A percentile compares a stretch with the other conserved stretches of the same genome.
Conservation (phyloP, 257 asterid genomes). For the Solanum lycopersicoides region DNA sequence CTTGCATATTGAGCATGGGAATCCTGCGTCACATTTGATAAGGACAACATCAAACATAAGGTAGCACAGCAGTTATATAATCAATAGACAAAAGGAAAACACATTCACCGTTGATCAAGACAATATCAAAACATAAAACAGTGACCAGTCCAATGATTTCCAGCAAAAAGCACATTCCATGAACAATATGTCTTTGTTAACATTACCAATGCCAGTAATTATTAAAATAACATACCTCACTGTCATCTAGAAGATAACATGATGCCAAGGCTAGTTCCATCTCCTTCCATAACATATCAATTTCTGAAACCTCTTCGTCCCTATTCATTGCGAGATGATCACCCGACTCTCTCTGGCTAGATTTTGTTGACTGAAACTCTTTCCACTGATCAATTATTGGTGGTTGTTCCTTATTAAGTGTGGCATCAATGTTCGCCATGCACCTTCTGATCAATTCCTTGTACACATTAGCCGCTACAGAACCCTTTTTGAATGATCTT, state of each 20-base stretch:
- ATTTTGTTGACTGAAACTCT: conserved; percentile 45
- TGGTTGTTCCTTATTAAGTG: conserved; percentile 59
- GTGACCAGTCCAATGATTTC: not conserved
- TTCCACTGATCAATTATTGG: conserved; percentile 84
- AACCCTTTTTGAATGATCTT: conserved; percentile 62
- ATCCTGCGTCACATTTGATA: conserved; percentile 25
- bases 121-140: not conserved
- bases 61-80: not conserved
- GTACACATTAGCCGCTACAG: conserved; percentile 68
- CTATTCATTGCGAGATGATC: conserved; percentile 17
- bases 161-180: not conserved
- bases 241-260: conserved; percentile 62
- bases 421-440: conserved; percentile 78
- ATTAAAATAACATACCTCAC: conserved; percentile 37
- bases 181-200: not conserved
- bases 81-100: not conserved
- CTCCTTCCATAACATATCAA: conserved; percentile 89
- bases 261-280: conserved; percentile 94
- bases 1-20: conserved; percentile 15
- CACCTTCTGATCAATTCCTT: conserved; percentile 74
- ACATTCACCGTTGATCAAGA: not conserved
- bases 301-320: conserved; percentile 69
- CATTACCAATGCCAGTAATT: not conserved
- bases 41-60: not conserved
- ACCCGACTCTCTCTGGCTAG: conserved; percentile 12